Conservation (phyloP, 78 protist genomes). For the Diacronema lutheri region DNA sequence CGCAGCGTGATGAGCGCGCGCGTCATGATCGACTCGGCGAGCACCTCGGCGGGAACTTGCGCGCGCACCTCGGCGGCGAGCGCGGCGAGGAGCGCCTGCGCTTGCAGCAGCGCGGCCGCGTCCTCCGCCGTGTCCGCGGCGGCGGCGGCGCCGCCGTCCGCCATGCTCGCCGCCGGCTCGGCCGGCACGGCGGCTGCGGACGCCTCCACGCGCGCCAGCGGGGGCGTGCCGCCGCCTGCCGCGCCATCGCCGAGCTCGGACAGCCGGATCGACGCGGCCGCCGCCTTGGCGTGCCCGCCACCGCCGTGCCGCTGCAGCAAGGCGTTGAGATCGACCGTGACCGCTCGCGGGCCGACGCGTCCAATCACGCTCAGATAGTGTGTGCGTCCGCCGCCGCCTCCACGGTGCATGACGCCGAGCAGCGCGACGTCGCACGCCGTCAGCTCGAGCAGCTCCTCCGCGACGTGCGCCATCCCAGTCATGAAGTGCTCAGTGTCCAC, state of each 20-base stretch:
- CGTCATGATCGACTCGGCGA: background rate
- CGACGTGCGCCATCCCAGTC: conserved; percentile 3
- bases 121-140: background rate
- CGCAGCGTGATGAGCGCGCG: background rate
- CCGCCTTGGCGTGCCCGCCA: conserved; percentile 6
- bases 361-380: background rate
- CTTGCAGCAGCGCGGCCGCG: background rate
- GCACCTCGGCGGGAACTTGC: background rate
- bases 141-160: background rate
- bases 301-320: background rate
- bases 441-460: background rate
- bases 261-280: conserved; percentile 6
- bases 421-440: background rate
- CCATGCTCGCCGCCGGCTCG: background rate
- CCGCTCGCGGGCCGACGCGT: background rate
- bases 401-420: background rate
- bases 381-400: background rate
- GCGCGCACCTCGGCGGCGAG: background rate
- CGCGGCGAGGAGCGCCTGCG: background rate
- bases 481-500: background rate
- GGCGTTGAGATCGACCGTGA: background rate
- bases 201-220: too few relatives aligned
- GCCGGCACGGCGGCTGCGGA: background rate
- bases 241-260: too few relatives aligned
- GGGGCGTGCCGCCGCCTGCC: too few relatives aligned